Base-by-base conservation (phyloP, 2,329 filamentous ascomycete species). In the Xylaria sp. region DNA sequence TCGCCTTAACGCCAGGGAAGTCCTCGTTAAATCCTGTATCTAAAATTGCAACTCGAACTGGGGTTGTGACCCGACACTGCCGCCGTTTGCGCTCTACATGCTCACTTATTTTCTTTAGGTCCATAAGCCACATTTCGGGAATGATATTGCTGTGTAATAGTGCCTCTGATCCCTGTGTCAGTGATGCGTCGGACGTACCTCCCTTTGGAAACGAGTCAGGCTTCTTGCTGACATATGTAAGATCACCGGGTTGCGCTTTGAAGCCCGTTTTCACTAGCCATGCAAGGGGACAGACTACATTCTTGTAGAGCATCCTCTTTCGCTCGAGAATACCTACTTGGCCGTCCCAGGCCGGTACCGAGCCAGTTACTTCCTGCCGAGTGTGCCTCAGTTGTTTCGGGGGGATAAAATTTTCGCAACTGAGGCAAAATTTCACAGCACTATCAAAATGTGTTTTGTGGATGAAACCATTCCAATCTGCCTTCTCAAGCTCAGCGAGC, bases 31-130 rank as follows among this genome's bases (percentile, higher is more conserved):
- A 55, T 46, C 52, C 52, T 1, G 52, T 55, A 40, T 55, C 52
- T n/a, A 55, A 37, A 9, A 55, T 46, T 11, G 52, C 52, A 17
- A 55, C 52, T 46, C 52, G 52, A 11, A 55, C 46, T n/a, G 52
- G 17, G 25, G 37, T 46, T 46, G 40, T 46, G 40, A 40, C 25
- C 17, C 37, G 35, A 17, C 25, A 8, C 17, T 31, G 11, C 25
- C 28, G 9, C 46, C 52, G 40, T n/a, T 40, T 37, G 52, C 40
- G 17, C 11, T 1, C 23, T 46, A 55, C 46, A 28, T 46, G 52
- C 35, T 40, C 28, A 12, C 40, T 40, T 55, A 55, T 55, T 12
- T 37, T 40, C 37, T 55, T 38, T 38, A 55, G 52, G 46, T 55
- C 25, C 45, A 35, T 0, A 17, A 55, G 42, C 40, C 45, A 55